These are phyloP conservation scores for Talaromyces borbonicus DNA, from an alignment of 495 filamentous ascomycete species.

Conservation along the genomic window DNA sequence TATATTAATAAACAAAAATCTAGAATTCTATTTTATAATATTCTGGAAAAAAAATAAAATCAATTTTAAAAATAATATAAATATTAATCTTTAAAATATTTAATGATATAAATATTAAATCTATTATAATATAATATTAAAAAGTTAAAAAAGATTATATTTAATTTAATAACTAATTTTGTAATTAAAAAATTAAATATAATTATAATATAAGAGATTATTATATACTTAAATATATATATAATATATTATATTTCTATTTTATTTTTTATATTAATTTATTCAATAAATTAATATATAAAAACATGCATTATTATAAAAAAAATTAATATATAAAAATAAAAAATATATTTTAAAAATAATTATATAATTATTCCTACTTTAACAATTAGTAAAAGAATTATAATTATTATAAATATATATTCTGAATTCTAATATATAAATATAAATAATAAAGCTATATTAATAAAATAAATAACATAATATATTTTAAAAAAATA, in stretches of 20 bases:
- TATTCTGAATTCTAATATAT: not conserved
- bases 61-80: no score
- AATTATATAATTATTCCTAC: not conserved
- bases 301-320: not conserved
- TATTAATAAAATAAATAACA: constrained; percentile 4
- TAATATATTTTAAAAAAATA: constrained; percentile 7
- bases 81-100: no score
- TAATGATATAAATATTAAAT: no score
- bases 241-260: no score
- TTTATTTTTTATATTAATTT: constrained; percentile 8
- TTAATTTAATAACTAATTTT: not conserved
- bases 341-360: no score
- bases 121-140: no score
- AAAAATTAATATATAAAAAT: no score
- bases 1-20: no score
- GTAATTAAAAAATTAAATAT: constrained; percentile 8
- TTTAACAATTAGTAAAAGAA: constrained; percentile 1
- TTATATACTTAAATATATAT: constrained; percentile 4
- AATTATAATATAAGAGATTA: constrained; percentile 8
- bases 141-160: not conserved
- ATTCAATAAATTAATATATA: not conserved
- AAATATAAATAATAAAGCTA: not conserved
- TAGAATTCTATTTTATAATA: no score
- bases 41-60: no score
- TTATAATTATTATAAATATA: constrained; percentile 9